phyloP scores from a whole-genome alignment of 2,329 filamentous ascomycete genomes.

The Ophiocordyceps camponoti-floridani region DNA sequence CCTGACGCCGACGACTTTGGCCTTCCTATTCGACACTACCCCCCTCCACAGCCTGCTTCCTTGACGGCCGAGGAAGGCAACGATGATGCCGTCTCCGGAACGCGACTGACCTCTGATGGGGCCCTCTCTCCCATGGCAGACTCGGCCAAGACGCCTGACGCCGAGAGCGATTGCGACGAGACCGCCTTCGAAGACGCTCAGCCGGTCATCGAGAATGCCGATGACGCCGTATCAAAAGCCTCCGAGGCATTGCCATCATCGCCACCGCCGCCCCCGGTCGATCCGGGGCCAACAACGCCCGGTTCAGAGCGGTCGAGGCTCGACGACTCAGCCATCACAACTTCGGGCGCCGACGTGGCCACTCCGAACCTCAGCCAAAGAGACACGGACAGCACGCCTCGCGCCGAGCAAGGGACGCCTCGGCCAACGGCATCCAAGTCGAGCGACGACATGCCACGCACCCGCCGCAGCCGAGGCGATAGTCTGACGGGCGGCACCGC shows the following conservation, averaged over 20 bases:
- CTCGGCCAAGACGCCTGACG: constrained; percentile 2
- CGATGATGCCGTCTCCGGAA: neutral
- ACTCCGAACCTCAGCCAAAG: neutral
- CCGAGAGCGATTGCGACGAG: constrained; percentile 16
- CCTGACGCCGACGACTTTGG: constrained; percentile 53
- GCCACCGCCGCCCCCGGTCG: neutral
- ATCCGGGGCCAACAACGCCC: neutral
- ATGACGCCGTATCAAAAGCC: neutral
- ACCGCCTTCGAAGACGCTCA: constrained; percentile 18
- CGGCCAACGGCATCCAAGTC: constrained; percentile 3
- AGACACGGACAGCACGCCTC: constrained; percentile 1
- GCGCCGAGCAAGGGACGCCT: constrained; percentile 2
- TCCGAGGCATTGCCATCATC: neutral
- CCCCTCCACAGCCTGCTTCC: constrained; percentile 12
- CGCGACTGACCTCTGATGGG: neutral
- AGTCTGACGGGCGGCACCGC: constrained; percentile 17
- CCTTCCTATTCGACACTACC: constrained; percentile 39
- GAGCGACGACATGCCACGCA: constrained; percentile 2
- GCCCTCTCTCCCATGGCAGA: neutral
- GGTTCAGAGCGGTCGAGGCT: neutral
- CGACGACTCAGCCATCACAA: neutral
- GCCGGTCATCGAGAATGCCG: constrained; percentile 7
- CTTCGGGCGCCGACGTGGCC: neutral
- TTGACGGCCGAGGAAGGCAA: neutral
- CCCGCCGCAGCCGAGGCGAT: constrained; percentile 16